A percentile compares a stretch with the other conserved stretches of the same genome.
These are phyloP conservation scores for Talaromyces sp. DNA, from an alignment of 2,329 filamentous ascomycete species.

Conservation along the genomic window DNA sequence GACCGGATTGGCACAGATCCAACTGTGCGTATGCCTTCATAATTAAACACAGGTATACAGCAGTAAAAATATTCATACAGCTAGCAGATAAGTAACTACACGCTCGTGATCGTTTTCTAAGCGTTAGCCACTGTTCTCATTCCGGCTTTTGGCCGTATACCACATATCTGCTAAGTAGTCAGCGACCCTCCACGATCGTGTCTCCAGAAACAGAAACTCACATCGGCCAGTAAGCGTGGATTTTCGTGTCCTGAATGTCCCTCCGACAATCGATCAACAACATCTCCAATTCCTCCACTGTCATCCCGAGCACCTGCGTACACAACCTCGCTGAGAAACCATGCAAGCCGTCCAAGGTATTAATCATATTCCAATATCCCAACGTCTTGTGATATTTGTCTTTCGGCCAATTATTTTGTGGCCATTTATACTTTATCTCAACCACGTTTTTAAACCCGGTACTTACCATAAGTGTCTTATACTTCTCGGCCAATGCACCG, in stretches of 20 bases:
- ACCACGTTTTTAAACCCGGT: slow-evolving; percentile 1
- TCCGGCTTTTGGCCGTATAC: slow-evolving; percentile 8
- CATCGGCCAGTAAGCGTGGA: slow-evolving; percentile 5
- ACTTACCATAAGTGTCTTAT: neutral
- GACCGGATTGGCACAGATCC: no score
- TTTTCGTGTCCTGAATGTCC: neutral
- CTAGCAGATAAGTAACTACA: no score
- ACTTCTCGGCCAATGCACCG: neutral
- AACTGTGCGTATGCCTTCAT: no score
- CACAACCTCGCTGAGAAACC: slow-evolving; percentile 3
- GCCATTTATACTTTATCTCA: slow-evolving; percentile 4
- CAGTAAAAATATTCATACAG: no score
- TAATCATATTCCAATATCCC: neutral
- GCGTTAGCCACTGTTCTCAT: neutral
- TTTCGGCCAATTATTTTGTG: slow-evolving; percentile 3
- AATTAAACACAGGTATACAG: no score
- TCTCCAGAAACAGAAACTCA: neutral
- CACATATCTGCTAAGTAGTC: neutral
- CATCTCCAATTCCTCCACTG: neutral
- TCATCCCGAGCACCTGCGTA: slow-evolving; percentile 3
- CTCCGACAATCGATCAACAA: neutral
- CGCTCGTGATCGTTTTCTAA: no score
- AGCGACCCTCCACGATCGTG: neutral
- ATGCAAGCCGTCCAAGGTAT: slow-evolving; percentile 1
- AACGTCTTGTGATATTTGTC: neutral